Evolutionary conservation across 768 basidiomycete genomes (phyloP).

Genomic region (Phlegmacium glaucopus): DNA sequence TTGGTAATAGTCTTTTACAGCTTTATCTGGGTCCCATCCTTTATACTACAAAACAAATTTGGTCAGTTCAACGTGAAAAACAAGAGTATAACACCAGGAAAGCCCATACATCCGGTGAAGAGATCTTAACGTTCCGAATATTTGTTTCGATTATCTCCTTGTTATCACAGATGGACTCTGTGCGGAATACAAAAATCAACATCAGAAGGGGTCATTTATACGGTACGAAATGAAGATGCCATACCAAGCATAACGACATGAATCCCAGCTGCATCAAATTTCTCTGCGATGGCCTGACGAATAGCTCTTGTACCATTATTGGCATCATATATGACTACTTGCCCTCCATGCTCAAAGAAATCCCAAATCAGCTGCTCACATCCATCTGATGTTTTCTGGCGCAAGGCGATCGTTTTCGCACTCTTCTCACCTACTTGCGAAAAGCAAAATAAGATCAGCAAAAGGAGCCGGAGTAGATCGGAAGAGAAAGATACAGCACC

Average conservation of each 20-base stretch:
- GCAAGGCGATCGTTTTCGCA: constrained; percentile 72
- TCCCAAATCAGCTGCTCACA: constrained; percentile 89
- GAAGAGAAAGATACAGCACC: constrained; percentile 35
- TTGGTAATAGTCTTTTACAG: constrained; percentile 88
- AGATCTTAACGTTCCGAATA: constrained; percentile 95
- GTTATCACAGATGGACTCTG: constrained; percentile 90
- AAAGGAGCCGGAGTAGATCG: background rate
- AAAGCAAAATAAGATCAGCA: background rate
- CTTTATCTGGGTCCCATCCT: constrained; percentile 89
- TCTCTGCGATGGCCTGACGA: constrained; percentile 73
- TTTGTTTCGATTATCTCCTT: constrained; percentile 92
- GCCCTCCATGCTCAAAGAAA: constrained; percentile 83
- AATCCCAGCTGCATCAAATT: constrained; percentile 80
- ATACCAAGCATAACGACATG: constrained; percentile 93
- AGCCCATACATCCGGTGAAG: constrained; percentile 86
- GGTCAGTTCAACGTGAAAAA: constrained; percentile 1
- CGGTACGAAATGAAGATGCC: too few species aligned
- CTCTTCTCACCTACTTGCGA: constrained; percentile 63
- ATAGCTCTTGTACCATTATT: constrained; percentile 81
- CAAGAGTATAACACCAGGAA: background rate
- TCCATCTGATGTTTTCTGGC: constrained; percentile 72
- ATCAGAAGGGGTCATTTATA: background rate
- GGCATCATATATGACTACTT: constrained; percentile 98
- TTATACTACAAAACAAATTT: constrained; percentile 61
- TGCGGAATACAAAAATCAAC: background rate